phyloP scores from a whole-genome alignment of 176 grass and related monocot genomes.

The Miscanthus lutarioriparius region DNA sequence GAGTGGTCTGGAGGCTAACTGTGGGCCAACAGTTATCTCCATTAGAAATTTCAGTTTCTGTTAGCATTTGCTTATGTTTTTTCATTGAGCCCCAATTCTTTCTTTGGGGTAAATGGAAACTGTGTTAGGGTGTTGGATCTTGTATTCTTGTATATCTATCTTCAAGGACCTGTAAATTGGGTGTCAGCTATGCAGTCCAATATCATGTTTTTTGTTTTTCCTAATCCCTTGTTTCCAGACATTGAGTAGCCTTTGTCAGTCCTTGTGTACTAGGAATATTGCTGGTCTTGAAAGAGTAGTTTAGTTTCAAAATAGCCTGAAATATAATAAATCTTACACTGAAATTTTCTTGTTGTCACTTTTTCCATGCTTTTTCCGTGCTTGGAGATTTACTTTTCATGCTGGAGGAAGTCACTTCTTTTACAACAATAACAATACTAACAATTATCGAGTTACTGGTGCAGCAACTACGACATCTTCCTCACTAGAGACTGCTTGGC shows the following conservation, averaged over 20 bases:
- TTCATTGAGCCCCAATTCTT: background rate
- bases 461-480: slow-evolving; percentile 99
- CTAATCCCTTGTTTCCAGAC: background rate
- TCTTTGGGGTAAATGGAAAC: background rate
- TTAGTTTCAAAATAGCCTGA: background rate
- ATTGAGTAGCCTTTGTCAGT: background rate
- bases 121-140: background rate
- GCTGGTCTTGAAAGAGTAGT: background rate
- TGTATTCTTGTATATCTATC: background rate
- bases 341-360: background rate
- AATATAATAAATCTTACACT: no score
- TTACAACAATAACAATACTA: background rate
- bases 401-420: background rate
- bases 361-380: background rate
- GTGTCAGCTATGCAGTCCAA: background rate
- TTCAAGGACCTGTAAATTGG: background rate
- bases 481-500: slow-evolving; percentile 84
- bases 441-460: background rate
- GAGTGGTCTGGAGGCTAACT: no score
- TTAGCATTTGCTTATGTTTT: background rate
- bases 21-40: no score
- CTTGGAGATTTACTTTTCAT: background rate
- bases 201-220: background rate
- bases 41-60: background rate
- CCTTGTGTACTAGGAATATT: background rate